Base-by-base conservation (phyloP, 2,329 filamentous ascomycete species). In the Ramularia endophylla region DNA sequence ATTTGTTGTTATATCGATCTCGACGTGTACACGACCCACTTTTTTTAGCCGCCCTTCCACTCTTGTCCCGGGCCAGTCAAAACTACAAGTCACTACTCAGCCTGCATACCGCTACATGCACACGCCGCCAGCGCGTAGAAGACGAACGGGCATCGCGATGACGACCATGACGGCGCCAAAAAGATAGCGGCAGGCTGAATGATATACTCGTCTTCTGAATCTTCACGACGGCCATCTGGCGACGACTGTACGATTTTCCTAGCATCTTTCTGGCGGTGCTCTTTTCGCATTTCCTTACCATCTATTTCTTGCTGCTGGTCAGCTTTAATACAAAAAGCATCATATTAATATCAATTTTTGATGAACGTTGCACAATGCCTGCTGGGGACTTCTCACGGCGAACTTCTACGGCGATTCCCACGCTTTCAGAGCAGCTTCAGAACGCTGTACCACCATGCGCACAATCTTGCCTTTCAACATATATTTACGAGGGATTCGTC, bases 391-490 rank as follows among this genome's bases (percentile, higher is more conserved):
- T 29, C 16, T 36, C 12, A 27, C 31, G 13, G 27, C 37, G 36
- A 35, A 38, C 42, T 16, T 39, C 29, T 19, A 36, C 41, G 12
- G 27, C 40, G 13, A 27, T 28, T 27, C 38, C 41, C 28, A 38
- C 30, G 18, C 19, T 56, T 20, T 48, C 53, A 27, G 17, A 41
- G 29, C 37, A 47, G 20, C 31, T 59, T 5, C 52, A 54, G 30
- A 32, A 36, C 22, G 38, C 43, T 8, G 46, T 62, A 9, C 58
- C 59, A 15, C 27, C 29, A 5, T 63, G 60, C 37, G 60, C 60
- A 4, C 48, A 55, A 19, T 20, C 48, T 16, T 63, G 60, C 37
- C 40, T 62, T 2, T 40, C 42, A 5, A 40, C 46, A 11, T 56
- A 54, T 27, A 50, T 61, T 27, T 30, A 35, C 12, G 35, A 54